Percentiles rank a stretch among this genome's conserved stretches.
phyloP scores from a whole-genome alignment of 306 rosid genomes.

The Prunus persica region Prunus_persica_NCBIv2 NC_034016.1:19384001-19384500 shows the following conservation, averaged over 20 bases:
- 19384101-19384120: conserved; percentile 38
- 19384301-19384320: conserved; percentile 1
- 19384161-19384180: conserved; percentile 94
- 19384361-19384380: conserved; percentile 43
- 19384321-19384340: conserved; percentile 40
- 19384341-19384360: conserved; percentile 47
- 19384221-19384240: conserved; percentile 44
- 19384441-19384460: conserved; percentile 11
- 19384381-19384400: conserved; percentile 50
- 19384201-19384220: conserved; percentile 70
- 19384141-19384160: conserved; percentile 45
- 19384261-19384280: conserved; percentile 45
- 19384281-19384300: conserved; percentile 25
- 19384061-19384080: conserved; percentile 40
- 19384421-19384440: conserved; percentile 27
- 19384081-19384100: conserved; percentile 27
- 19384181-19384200: conserved; percentile 91
- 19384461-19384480: conserved; percentile 47
- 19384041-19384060: conserved; percentile 10
- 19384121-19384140: conserved; percentile 28
- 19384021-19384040: conserved; percentile 33
- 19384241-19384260: conserved; percentile 43
- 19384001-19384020: conserved; percentile 37
- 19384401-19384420: conserved; percentile 57
- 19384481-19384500: conserved; percentile 31